Evolutionary conservation across 805 yeast species (phyloP).

Genomic region (Starmera caribaea): DNA sequence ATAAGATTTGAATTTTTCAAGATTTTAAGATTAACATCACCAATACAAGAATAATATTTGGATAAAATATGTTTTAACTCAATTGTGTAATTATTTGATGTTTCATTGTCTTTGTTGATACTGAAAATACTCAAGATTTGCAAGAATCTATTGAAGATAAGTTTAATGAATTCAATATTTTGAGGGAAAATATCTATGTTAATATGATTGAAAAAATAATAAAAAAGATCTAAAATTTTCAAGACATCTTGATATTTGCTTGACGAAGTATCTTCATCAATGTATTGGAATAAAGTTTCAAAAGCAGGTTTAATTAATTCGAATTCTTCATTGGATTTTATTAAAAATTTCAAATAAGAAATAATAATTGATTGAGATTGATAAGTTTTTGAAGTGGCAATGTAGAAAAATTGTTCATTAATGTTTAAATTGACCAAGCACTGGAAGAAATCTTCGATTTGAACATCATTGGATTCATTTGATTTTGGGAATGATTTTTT

Average conservation of each 20-base stretch:
- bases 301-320: conserved; percentile 24
- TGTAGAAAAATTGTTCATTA: conserved; percentile 6
- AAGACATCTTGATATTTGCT: conserved; percentile 5
- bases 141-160: no score
- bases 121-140: not conserved
- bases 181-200: conserved; percentile 6
- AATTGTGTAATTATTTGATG: no score
- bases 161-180: conserved; percentile 2
- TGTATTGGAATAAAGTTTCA: conserved; percentile 5
- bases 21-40: conserved; percentile 1
- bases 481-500: conserved; percentile 33
- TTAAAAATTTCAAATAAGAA: conserved; percentile 26
- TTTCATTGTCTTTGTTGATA: no score
- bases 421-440: conserved; percentile 11
- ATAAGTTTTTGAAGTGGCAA: conserved; percentile 34
- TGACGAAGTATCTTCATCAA: no score
- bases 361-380: conserved; percentile 29
- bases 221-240: conserved; percentile 3
- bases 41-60: not conserved
- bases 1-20: conserved; percentile 2
- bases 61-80: not conserved
- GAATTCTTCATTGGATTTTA: conserved; percentile 7
- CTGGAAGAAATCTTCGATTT: conserved; percentile 25
- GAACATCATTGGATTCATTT: conserved; percentile 20
- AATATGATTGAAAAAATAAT: conserved; percentile 3